phyloP scores from a whole-genome alignment of 192 early-diverging fungal genomes.

The Fimicolochytrium jonesii region DNA sequence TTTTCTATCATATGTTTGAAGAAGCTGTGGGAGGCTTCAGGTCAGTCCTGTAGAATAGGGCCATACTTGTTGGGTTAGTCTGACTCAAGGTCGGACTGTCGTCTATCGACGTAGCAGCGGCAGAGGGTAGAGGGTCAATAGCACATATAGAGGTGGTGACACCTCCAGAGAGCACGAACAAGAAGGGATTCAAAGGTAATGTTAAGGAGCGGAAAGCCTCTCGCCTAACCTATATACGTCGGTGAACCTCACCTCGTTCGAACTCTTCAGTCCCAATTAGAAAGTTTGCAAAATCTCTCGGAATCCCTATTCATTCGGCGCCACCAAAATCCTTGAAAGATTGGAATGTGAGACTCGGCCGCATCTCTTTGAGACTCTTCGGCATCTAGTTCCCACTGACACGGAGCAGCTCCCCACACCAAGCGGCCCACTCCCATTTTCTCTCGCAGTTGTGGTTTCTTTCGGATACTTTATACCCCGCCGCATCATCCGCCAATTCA shows the following conservation, averaged over 20 bases:
- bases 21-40: conserved; percentile 50
- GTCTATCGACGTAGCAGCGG: no score
- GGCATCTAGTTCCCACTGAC: not conserved
- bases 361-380: not conserved
- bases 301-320: conserved; percentile 46
- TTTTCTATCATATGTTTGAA: conserved; percentile 66
- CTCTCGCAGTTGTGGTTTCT: conserved; percentile 88
- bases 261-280: conserved; percentile 44
- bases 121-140: conserved; percentile 7
- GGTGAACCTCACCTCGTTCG: no score
- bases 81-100: no score
- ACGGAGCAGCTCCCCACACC: not conserved
- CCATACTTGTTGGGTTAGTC: no score
- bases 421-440: conserved; percentile 41
- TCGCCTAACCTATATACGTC: no score
- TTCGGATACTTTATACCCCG: conserved; percentile 86
- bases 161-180: conserved; percentile 21
- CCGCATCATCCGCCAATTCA: conserved; percentile 66
- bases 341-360: conserved; percentile 43
- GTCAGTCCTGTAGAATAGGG: no score
- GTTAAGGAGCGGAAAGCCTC: no score
- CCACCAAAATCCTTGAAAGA: conserved; percentile 45
- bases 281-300: conserved; percentile 33
- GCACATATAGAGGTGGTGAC: conserved; percentile 24
- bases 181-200: conserved; percentile 27